phyloP scores from a whole-genome alignment of 192 early-diverging fungal genomes.

The Podila epicladia region DNA sequence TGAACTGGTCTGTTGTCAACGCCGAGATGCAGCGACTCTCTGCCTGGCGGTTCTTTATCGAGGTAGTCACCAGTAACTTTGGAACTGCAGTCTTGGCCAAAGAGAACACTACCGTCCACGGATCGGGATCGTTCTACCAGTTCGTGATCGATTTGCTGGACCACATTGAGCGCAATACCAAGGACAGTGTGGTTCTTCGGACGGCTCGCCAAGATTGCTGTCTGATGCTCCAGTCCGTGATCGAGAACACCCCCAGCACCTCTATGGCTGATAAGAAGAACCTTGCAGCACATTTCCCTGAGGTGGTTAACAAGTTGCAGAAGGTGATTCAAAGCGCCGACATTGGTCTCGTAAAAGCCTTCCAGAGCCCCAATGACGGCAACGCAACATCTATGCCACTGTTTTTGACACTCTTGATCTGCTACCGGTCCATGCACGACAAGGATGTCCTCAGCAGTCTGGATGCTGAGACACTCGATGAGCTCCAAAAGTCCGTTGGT shows the following conservation, averaged over 20 bases:
- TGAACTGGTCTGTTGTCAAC: slow-evolving; percentile 44
- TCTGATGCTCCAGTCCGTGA: slow-evolving; percentile 32
- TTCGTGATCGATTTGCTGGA: slow-evolving; percentile 28
- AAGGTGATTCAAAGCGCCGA: slow-evolving; percentile 28
- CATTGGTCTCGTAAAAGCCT: slow-evolving; percentile 21
- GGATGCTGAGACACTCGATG: slow-evolving; percentile 4
- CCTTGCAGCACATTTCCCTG: slow-evolving; percentile 34
- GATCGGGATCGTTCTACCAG: slow-evolving; percentile 22
- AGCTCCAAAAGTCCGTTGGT: slow-evolving; percentile 28
- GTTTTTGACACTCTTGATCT: slow-evolving; percentile 25
- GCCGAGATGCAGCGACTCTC: slow-evolving; percentile 35
- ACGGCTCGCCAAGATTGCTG: slow-evolving; percentile 40
- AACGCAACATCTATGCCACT: slow-evolving; percentile 19
- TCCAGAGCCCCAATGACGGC: slow-evolving; percentile 20
- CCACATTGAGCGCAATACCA: slow-evolving; percentile 35
- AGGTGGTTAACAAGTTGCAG: slow-evolving; percentile 39
- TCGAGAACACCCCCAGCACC: slow-evolving; percentile 20
- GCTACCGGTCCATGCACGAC: slow-evolving; percentile 47
- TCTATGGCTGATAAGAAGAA: slow-evolving; percentile 46
- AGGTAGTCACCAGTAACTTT: slow-evolving; percentile 22
- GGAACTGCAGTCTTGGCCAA: slow-evolving; percentile 22
- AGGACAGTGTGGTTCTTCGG: slow-evolving; percentile 26
- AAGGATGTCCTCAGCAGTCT: slow-evolving; percentile 32
- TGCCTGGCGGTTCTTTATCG: slow-evolving; percentile 48
- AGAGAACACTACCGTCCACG: slow-evolving; percentile 7